Conservation (phyloP, 805 yeast genomes). For the Hemisphaericaspora nanyangensis region DNA sequence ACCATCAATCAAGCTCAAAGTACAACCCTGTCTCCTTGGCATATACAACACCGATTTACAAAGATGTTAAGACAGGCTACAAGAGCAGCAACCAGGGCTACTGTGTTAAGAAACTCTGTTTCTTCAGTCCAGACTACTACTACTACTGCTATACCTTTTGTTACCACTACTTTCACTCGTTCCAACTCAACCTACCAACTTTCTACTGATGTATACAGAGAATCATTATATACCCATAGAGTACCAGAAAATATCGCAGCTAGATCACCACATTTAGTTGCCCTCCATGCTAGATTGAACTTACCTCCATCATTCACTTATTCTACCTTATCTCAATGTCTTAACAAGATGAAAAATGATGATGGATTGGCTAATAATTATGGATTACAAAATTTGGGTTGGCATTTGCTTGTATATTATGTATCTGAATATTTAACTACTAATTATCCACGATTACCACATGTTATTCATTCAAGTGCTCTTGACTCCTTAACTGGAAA, state of each 20-base stretch:
- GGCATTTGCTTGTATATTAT: conserved; percentile 68
- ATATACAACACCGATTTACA: background rate
- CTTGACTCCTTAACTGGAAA: conserved; percentile 73
- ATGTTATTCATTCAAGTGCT: conserved; percentile 69
- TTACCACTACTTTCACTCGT: too few species aligned
- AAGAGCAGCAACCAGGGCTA: background rate
- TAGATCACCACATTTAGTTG: conserved; percentile 67
- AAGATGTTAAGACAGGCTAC: background rate
- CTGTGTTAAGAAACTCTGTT: background rate
- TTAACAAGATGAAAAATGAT: conserved; percentile 52
- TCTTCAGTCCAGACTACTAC: background rate
- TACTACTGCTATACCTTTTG: background rate
- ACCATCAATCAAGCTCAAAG: too few species aligned
- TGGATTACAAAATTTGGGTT: conserved; percentile 81
- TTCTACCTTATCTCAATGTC: conserved; percentile 74
- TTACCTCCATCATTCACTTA: conserved; percentile 56
- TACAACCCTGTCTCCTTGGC: background rate
- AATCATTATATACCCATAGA: conserved; percentile 35
- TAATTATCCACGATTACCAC: conserved; percentile 87
- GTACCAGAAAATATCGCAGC: conserved; percentile 45
- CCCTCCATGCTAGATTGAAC: conserved; percentile 73
- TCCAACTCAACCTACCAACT: too few species aligned
- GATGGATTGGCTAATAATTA: conserved; percentile 62
- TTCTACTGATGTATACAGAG: too few species aligned
- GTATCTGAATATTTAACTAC: conserved; percentile 69